These are phyloP conservation scores for Pythium apleroticum DNA, from an alignment of 352 stramenopile genomes.

Conservation along the genomic window DNA sequence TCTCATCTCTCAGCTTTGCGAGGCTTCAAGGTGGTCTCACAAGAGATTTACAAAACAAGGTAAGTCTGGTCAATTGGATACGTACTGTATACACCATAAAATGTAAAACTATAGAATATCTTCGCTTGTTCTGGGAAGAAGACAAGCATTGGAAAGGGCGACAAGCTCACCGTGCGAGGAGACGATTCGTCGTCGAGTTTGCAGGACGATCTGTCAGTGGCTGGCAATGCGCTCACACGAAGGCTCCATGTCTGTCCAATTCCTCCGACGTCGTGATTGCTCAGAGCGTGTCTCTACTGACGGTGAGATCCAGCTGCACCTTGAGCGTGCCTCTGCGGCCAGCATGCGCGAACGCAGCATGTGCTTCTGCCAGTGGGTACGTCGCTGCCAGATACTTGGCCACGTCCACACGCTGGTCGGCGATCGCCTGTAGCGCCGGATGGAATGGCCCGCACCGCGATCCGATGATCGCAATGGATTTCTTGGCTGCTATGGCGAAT, in stretches of 20 bases:
- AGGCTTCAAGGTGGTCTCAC: background rate
- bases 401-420: slow-evolving; percentile 48
- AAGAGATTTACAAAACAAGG: background rate
- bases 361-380: slow-evolving; percentile 53
- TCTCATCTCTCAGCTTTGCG: slow-evolving; percentile 3
- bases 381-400: slow-evolving; percentile 66
- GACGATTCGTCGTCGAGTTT: background rate
- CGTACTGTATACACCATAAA: background rate
- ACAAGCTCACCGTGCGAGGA: background rate
- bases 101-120: background rate
- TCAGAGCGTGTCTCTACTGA: slow-evolving; percentile 2
- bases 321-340: slow-evolving; percentile 50
- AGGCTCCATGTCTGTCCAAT: too few relatives aligned
- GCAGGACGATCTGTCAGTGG: background rate
- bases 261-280: background rate
- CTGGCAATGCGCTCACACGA: too few relatives aligned
- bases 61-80: too few relatives aligned
- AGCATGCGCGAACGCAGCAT: slow-evolving; percentile 50
- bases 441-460: slow-evolving; percentile 69
- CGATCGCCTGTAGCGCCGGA: slow-evolving; percentile 54
- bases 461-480: slow-evolving; percentile 52
- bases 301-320: slow-evolving; percentile 53
- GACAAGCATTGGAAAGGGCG: background rate
- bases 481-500: slow-evolving; percentile 22
- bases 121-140: background rate